These are phyloP conservation scores for Urochloa ruziziensis DNA, from an alignment of 176 grass and related monocot genomes.

Conservation along the genomic window DNA sequence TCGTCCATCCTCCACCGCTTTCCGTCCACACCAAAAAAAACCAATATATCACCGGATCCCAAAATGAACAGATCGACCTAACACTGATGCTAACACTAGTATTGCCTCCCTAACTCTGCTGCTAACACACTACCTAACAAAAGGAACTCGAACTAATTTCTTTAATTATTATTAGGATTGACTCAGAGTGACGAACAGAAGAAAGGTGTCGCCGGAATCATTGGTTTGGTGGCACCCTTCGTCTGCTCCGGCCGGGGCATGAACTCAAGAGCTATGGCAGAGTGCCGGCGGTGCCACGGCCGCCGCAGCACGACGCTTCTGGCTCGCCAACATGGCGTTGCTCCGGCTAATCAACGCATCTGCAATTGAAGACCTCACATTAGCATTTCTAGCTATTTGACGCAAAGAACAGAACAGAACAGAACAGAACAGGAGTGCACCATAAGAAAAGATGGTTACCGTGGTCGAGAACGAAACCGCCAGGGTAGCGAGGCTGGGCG, in stretches of 20 bases:
- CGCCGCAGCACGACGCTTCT: not conserved
- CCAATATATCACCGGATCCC: constrained; percentile 52
- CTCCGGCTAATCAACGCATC: constrained; percentile 71
- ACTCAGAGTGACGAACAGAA: not conserved
- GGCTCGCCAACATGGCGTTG: constrained; percentile 53
- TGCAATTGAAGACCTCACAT: not conserved
- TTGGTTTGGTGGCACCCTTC: constrained; percentile 4
- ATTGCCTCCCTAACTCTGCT: constrained; percentile 30
- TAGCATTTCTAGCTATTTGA: not conserved
- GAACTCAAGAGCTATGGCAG: constrained; percentile 19
- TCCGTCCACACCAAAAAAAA: constrained; percentile 43
- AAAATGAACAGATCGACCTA: constrained; percentile 53
- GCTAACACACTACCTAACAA: constrained; percentile 46
- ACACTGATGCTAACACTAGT: constrained; percentile 29
- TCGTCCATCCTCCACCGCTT: constrained; percentile 3
- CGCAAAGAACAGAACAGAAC: rapidly evolving
- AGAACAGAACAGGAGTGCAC: no score
- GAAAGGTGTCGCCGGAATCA: constrained; percentile 6
- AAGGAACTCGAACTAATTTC: constrained; percentile 1
- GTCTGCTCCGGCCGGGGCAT: constrained; percentile 4
- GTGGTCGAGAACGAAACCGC: constrained; percentile 58
- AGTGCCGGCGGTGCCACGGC: not conserved
- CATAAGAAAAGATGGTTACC: not conserved
- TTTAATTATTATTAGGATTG: constrained; percentile 29
- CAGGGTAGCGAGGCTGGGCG: constrained; percentile 63